Evolutionary conservation across 495 filamentous ascomycete genomes (phyloP), one percentile per base, ranked within the genome.

Genomic region (Lentithecium fluviatile): DNA sequence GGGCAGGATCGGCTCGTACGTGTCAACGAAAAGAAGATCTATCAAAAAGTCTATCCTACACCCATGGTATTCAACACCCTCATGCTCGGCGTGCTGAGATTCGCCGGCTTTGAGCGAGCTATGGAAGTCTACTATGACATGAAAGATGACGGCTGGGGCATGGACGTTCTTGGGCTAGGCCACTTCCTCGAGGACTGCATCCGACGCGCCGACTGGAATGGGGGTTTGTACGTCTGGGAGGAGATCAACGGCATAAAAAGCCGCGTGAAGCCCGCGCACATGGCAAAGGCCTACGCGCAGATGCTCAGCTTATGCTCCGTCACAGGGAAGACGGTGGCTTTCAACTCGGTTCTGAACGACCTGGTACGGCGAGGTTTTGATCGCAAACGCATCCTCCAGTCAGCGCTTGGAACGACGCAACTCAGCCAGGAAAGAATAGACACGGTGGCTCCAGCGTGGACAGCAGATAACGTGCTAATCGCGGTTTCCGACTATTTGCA

Each of bases 91-190:
- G 57, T 65, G 10, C 49, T 75, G 6, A 64, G 64, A 47, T 74
- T 75, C 57, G 56, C 66, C 15, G 70, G 70, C 19, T 67, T 71
- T 40, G 67, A 71, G 1, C 51, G 60, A 10, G 66, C 71, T 8
- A 38, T 74, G 45, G 46, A 60, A 6, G 60, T 70, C 42, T 72
- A 67, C 45, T 37, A 55, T 20, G 62, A 65, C 7, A 74, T 75
- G 71, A 60, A 66, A n/a, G 48, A 52, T 1, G 71, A 75, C 38
- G 68, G 73, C 32, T 75, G 73, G 73, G 71, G 71, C 10, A 52
- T 74, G 2, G 66, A 68, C 42, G 52, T 67, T 19, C 20, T 29
- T 2, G 64, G 62, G 1, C 65, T 74, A 17, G 65, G 47, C 10
- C 58, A 65, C 11, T 59, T 75, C 21, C 61, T 75, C 11, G 43